A percentile compares a stretch with the other conserved stretches of the same genome.
Evolutionary conservation across 108 stramenopile genomes (phyloP).

Genomic region (Seminavis robusta): DNA sequence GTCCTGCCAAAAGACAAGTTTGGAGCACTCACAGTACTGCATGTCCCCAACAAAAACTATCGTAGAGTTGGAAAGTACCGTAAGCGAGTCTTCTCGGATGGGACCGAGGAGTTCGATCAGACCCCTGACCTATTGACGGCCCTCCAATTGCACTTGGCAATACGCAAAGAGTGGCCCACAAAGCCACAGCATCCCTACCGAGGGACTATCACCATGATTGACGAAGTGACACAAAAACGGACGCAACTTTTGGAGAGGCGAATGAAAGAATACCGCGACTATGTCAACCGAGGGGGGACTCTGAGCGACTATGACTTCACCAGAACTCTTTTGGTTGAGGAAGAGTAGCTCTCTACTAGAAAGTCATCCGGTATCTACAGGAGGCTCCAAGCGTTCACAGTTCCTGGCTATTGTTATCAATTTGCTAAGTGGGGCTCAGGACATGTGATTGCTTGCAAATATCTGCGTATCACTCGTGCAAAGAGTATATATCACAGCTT

Average conservation of each 20-base stretch:
- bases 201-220: slow-evolving; percentile 69
- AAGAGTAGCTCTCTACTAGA: slow-evolving; percentile 1
- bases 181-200: slow-evolving; percentile 38
- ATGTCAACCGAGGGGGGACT: slow-evolving; percentile 74
- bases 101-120: slow-evolving; percentile 58
- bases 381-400: no score
- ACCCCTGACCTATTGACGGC: slow-evolving; percentile 53
- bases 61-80: slow-evolving; percentile 68
- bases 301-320: slow-evolving; percentile 69
- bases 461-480: no score
- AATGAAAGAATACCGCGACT: slow-evolving; percentile 62
- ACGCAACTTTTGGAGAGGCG: slow-evolving; percentile 37
- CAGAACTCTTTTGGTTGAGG: slow-evolving; percentile 7
- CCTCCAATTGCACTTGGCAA: slow-evolving; percentile 67
- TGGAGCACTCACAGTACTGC: slow-evolving; percentile 73
- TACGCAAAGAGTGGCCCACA: slow-evolving; percentile 32
- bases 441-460: no score
- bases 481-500: no score
- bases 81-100: slow-evolving; percentile 64
- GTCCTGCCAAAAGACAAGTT: slow-evolving; percentile 63
- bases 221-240: slow-evolving; percentile 45
- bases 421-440: no score
- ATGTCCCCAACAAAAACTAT: slow-evolving; percentile 89
- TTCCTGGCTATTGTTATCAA: no score
- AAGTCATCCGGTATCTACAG: no score